These are phyloP conservation scores for Domatiomyces catenatus DNA, from an alignment of 2,329 filamentous ascomycete genomes.

Conservation along the genomic window DNA sequence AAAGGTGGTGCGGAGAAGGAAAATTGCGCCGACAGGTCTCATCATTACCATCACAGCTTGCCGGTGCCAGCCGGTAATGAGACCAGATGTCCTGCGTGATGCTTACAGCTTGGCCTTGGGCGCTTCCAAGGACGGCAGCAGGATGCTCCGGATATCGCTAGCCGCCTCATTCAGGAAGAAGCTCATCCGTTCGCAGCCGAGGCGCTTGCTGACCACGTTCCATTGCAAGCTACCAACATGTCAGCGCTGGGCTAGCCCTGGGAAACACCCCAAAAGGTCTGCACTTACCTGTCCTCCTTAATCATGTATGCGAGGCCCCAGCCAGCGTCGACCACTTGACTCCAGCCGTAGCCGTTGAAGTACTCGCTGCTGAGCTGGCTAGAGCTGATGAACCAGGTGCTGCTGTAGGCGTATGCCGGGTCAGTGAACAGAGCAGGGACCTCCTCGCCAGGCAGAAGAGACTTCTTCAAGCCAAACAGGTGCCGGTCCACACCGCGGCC, in stretches of 20 bases:
- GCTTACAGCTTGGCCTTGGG: conserved; percentile 75
- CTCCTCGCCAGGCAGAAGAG: conserved; percentile 64
- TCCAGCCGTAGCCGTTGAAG: conserved; percentile 99
- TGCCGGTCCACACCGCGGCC: conserved; percentile 91
- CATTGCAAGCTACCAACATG: conserved; percentile 62
- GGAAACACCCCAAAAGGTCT: background rate
- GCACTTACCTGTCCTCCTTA: conserved; percentile 74
- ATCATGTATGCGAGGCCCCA: conserved; percentile 99
- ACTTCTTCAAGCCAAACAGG: conserved; percentile 91
- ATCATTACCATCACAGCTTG: background rate
- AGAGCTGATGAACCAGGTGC: conserved; percentile 77
- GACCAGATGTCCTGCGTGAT: background rate
- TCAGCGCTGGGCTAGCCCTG: conserved; percentile 14
- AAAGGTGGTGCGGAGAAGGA: background rate
- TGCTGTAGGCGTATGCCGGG: conserved; percentile 67
- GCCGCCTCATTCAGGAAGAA: conserved; percentile 92
- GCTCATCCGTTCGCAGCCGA: conserved; percentile 85
- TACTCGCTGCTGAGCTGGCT: conserved; percentile 89
- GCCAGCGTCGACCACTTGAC: conserved; percentile 86
- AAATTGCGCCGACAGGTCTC: background rate
- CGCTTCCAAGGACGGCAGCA: conserved; percentile 62
- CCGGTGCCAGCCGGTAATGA: background rate
- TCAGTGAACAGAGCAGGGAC: conserved; percentile 74
- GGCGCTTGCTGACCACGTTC: conserved; percentile 87
- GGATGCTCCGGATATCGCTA: conserved; percentile 70